Evolutionary conservation across 2,329 filamentous ascomycete genomes (phyloP).

Genomic region (Biscogniauxia marginata): DNA sequence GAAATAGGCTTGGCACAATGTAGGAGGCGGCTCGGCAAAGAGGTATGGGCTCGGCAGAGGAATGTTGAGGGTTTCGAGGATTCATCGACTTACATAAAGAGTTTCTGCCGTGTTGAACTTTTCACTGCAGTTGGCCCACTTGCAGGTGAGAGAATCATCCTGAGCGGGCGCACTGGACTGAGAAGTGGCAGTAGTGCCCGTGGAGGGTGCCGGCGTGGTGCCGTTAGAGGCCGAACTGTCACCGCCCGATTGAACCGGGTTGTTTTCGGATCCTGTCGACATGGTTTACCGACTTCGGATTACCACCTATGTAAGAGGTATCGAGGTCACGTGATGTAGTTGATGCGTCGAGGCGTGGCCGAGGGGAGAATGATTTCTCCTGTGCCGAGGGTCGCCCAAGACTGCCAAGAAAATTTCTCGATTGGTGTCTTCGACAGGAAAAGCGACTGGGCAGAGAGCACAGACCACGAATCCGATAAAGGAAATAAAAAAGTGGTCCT

Average conservation of each 20-base stretch:
- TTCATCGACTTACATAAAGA: conserved; percentile 53
- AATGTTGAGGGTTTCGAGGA: not conserved
- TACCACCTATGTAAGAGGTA: no score
- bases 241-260: conserved; percentile 26
- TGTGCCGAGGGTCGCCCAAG: no score
- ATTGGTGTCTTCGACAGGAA: not conserved
- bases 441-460: not conserved
- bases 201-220: conserved; percentile 52
- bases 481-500: not conserved
- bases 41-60: not conserved
- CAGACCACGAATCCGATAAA: not conserved
- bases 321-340: conserved; percentile 13
- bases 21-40: not conserved
- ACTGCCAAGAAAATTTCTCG: not conserved
- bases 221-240: conserved; percentile 49
- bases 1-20: not conserved
- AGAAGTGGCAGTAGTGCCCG: conserved; percentile 46
- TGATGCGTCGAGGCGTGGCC: no score
- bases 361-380: conserved; percentile 5
- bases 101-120: conserved; percentile 57
- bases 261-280: conserved; percentile 29
- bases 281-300: no score
- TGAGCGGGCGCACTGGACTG: conserved; percentile 41
- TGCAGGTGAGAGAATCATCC: conserved; percentile 56
- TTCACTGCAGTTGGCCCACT: conserved; percentile 59